Evolutionary conservation across 352 stramenopile genomes (phyloP).

Genomic region (Pythium apleroticum): DNA sequence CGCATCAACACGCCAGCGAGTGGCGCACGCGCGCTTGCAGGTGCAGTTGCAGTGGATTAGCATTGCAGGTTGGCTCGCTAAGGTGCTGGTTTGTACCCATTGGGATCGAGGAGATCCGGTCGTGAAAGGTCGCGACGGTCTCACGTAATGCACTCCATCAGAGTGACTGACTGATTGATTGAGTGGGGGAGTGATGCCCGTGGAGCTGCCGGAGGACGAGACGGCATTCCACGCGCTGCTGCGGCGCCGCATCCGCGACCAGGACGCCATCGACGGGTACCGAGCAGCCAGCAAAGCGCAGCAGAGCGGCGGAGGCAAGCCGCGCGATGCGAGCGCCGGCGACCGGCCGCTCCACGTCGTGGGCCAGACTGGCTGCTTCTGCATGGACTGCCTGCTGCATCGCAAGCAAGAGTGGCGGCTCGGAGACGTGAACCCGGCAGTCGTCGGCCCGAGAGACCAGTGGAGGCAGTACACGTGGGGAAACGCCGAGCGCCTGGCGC

Average conservation of each 20-base stretch:
- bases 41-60: too few species aligned
- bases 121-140: slow-evolving; percentile 4
- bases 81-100: too few species aligned
- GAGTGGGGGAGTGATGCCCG: slow-evolving; percentile 29
- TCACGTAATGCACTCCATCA: not conserved
- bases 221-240: slow-evolving; percentile 50
- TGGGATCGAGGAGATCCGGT: not conserved
- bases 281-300: slow-evolving; percentile 8
- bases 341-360: slow-evolving; percentile 41
- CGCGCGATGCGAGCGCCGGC: not conserved
- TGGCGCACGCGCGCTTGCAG: not conserved
- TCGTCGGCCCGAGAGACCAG: slow-evolving; percentile 65
- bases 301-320: not conserved
- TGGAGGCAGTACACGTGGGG: slow-evolving; percentile 70
- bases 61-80: too few species aligned
- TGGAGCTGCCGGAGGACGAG: slow-evolving; percentile 46
- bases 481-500: slow-evolving; percentile 46
- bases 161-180: too few species aligned
- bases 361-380: slow-evolving; percentile 76
- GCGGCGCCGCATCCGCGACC: slow-evolving; percentile 54
- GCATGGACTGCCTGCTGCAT: slow-evolving; percentile 65
- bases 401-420: slow-evolving; percentile 79
- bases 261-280: slow-evolving; percentile 49
- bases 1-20: not conserved
- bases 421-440: slow-evolving; percentile 58